Evolutionary conservation across 1,284 basidiomycete genomes (phyloP), one percentile per base, ranked within the genome.

Genomic region (Apiotrichum gracile): DNA sequence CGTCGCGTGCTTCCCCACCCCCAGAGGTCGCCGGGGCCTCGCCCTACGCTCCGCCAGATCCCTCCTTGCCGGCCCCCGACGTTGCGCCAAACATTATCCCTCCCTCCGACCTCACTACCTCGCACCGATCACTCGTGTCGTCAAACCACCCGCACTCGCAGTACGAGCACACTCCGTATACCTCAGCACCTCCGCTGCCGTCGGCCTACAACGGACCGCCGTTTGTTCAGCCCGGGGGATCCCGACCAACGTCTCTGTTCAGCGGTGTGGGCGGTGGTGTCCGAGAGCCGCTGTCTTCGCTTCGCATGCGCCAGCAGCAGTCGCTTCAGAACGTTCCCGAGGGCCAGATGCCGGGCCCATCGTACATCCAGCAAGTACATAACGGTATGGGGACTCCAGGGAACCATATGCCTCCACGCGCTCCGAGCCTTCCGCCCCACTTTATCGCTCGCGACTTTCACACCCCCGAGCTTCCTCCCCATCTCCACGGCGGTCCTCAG

Each of bases 31-130:
- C 39, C 21, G 44, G 44, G 4, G 51, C 40, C 5, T 31, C 31
- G 31, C 31, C 31, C 16, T 22, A 49, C n/a, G 53, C 64, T 4
- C 68, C 69, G n/a, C 71, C 70, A 10, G 70, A 73, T 52, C 71
- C 70, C 4, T 39, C 52, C 4, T 47, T 69, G 12, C 70, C 71
- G 9, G 61, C 66, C n/a, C 71, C 71, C 5, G 71, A 73, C 47
- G 65, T 71, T 9, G 63, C 70, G 5, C 66, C 69, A 7, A 62
- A 64, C 31, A 62, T 70, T 34, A 62, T 73, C 16, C 69, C 66
- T 13, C 71, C 71, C 0, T 69, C 69, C 9, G 63, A 67, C 0
- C 57, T 72, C 17, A 66, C 53, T 24, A 61, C 67, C 7, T 65
- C 63, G 4, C 69, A 73, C 47, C 65, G 66, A 10, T 69, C 68